These are phyloP conservation scores for Ophiostoma montium DNA, from an alignment of 2,329 filamentous ascomycete species.

Conservation along the genomic window DNA sequence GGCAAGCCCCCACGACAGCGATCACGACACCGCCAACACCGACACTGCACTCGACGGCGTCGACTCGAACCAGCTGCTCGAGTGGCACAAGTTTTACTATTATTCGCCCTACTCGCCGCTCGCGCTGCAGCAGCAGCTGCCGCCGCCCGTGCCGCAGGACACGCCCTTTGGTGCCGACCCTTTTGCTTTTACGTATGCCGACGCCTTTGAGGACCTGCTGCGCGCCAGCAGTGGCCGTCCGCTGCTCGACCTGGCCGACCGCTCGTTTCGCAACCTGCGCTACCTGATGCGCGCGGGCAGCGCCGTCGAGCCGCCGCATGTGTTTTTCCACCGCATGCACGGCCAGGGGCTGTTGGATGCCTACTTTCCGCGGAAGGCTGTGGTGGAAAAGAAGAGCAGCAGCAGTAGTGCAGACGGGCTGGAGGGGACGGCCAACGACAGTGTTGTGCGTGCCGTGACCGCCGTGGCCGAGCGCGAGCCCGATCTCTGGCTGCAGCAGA, in stretches of 20 bases:
- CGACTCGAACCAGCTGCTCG: conserved; percentile 12
- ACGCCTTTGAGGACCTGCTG: conserved; percentile 45
- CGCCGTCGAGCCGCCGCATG: conserved; percentile 25
- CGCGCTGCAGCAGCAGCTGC: conserved; percentile 26
- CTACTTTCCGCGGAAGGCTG: conserved; percentile 17
- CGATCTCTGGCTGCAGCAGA: conserved; percentile 13
- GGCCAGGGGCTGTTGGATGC: conserved; percentile 24
- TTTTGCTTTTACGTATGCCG: conserved; percentile 35
- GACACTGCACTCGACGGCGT: conserved; percentile 11
- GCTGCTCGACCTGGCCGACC: conserved; percentile 26
- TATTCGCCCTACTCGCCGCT: conserved; percentile 31
- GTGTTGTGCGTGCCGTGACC: conserved; percentile 7
- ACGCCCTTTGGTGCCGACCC: conserved; percentile 23
- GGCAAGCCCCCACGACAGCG: too few relatives aligned
- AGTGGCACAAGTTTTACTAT: conserved; percentile 23
- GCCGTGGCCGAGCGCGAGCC: conserved; percentile 5
- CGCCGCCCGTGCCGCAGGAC: conserved; percentile 33
- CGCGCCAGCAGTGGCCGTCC: conserved; percentile 28
- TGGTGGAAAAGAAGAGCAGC: neutral
- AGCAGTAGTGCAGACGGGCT: neutral
- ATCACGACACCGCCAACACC: neutral
- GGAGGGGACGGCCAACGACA: neutral
- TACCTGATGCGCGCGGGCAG: conserved; percentile 12
- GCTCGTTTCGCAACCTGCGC: conserved; percentile 20
- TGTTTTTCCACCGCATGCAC: conserved; percentile 26